Evolutionary conservation across 768 basidiomycete genomes (phyloP).

Genomic region (Mycena albidolilacea): DNA sequence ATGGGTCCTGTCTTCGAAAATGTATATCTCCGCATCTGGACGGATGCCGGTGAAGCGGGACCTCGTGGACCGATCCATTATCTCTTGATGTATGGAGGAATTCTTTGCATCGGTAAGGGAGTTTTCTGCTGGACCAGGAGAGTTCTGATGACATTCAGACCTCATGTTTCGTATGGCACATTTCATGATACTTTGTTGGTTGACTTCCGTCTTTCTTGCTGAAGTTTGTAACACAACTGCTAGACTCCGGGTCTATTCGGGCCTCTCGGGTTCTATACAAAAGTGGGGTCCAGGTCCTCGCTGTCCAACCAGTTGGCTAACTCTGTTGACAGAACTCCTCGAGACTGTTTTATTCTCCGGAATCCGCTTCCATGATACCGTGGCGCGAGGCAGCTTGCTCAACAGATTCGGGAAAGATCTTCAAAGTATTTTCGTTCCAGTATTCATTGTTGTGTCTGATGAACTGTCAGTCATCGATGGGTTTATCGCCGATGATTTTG

Average conservation of each 20-base stretch:
- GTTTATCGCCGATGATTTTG: slow-evolving; percentile 83
- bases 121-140: slow-evolving; percentile 24
- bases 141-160: slow-evolving; percentile 13
- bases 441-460: slow-evolving; percentile 40
- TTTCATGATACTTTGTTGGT: slow-evolving; percentile 80
- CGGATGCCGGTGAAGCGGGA: slow-evolving; percentile 56
- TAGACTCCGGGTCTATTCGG: slow-evolving; percentile 81
- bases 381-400: slow-evolving; percentile 84
- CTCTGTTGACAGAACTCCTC: slow-evolving; percentile 63
- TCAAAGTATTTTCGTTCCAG: slow-evolving; percentile 61
- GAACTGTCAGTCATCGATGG: slow-evolving; percentile 78
- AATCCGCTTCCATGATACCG: slow-evolving; percentile 94
- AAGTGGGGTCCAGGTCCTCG: slow-evolving; percentile 63
- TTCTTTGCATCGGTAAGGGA: slow-evolving; percentile 57
- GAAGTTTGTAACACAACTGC: slow-evolving; percentile 30
- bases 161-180: slow-evolving; percentile 53
- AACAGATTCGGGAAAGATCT: slow-evolving; percentile 94
- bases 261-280: slow-evolving; percentile 85
- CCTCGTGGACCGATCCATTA: slow-evolving; percentile 69
- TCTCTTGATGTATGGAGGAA: slow-evolving; percentile 79
- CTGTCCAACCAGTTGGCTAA: neutral
- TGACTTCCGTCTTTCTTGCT: neutral
- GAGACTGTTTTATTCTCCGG: slow-evolving; percentile 89
- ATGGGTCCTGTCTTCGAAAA: slow-evolving; percentile 79
- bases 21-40: slow-evolving; percentile 82